These are phyloP conservation scores for Oryza meyeriana DNA, from an alignment of 176 grass and related monocot species.

Conservation along the genomic window DNA sequence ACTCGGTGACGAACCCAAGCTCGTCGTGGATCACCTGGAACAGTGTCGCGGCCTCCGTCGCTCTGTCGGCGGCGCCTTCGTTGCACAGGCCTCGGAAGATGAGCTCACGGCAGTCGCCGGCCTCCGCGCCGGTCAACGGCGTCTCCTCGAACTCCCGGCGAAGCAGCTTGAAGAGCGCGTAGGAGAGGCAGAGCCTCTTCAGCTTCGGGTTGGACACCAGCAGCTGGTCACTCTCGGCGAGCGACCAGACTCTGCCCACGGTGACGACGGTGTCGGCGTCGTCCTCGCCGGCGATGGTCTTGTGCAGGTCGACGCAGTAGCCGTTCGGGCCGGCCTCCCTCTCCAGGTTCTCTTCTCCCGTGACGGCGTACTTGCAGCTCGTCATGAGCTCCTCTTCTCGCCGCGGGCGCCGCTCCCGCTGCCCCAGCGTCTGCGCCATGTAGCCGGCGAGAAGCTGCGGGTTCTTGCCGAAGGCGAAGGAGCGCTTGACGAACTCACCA, in stretches of 20 bases:
- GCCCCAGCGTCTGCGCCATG: not conserved
- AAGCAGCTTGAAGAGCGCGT: constrained; percentile 16
- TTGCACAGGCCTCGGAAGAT: not conserved
- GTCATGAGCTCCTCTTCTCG: not conserved
- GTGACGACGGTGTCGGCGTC: not conserved
- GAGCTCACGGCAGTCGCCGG: not conserved
- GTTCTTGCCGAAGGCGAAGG: constrained; percentile 19
- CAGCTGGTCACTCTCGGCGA: not conserved
- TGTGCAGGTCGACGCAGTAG: not conserved
- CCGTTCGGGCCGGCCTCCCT: not conserved
- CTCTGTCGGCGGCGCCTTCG: not conserved
- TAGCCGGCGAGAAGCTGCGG: not conserved
- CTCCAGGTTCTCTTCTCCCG: not conserved
- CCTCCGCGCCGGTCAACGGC: not conserved
- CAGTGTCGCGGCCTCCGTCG: not conserved
- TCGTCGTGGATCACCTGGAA: constrained; percentile 23
- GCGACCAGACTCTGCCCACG: not conserved
- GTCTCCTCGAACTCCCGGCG: not conserved
- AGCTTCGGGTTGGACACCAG: not conserved
- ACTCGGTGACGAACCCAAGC: constrained; percentile 5
- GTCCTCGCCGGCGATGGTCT: too few relatives aligned
- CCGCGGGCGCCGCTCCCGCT: not conserved
- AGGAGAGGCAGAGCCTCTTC: constrained; percentile 21
- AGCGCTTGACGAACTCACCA: not conserved
- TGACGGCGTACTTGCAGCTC: constrained; percentile 10